Evolutionary conservation across 805 yeast genomes (phyloP).

Genomic region (Kazachstania bromeliacearum): DNA sequence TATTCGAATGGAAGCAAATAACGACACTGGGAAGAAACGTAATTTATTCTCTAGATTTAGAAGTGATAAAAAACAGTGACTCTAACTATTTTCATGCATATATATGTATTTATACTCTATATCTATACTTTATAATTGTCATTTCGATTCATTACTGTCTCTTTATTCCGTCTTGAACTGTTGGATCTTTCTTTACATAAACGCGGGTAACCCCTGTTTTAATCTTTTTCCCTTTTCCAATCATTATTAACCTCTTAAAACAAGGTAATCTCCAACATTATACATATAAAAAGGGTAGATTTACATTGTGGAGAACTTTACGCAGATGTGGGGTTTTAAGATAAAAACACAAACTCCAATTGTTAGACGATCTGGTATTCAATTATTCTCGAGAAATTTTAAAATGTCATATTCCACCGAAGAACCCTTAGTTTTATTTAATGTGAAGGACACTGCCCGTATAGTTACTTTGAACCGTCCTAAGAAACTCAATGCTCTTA

Average conservation of each 20-base stretch:
- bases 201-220: too few species aligned
- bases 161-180: too few species aligned
- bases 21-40: conserved; percentile 18
- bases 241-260: too few species aligned
- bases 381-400: neutral
- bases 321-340: neutral
- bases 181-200: too few species aligned
- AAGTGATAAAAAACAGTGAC: conserved; percentile 14
- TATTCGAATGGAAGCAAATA: conserved; percentile 18
- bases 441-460: conserved; percentile 44
- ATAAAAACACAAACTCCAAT: too few species aligned
- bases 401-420: neutral
- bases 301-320: too few species aligned
- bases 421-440: conserved; percentile 15
- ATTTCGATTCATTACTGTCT: too few species aligned
- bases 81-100: neutral
- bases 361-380: neutral
- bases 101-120: neutral
- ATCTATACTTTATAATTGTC: too few species aligned
- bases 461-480: conserved; percentile 72
- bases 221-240: too few species aligned
- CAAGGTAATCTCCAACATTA: too few species aligned
- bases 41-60: conserved; percentile 25
- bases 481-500: conserved; percentile 75
- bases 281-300: too few species aligned